phyloP scores from a whole-genome alignment of 768 basidiomycete species.

The Lentinus brumalis region DNA sequence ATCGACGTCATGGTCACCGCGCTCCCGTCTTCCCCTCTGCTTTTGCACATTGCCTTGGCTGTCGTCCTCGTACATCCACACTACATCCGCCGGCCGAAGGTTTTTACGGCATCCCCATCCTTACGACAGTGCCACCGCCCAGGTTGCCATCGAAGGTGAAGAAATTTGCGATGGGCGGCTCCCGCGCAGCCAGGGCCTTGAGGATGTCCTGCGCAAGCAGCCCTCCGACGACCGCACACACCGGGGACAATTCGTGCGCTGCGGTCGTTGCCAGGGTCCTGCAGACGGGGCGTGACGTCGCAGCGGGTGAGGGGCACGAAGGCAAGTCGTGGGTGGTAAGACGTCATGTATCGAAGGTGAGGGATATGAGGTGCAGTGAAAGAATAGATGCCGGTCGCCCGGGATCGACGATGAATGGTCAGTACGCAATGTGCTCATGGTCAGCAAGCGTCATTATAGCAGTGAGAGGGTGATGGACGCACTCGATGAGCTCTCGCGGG shows the following conservation, averaged over 20 bases:
- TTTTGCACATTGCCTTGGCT: neutral
- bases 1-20: too few species aligned
- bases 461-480: constrained; percentile 20
- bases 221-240: constrained; percentile 94
- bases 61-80: neutral
- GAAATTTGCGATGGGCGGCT: constrained; percentile 92
- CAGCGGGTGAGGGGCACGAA: neutral
- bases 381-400: neutral
- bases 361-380: neutral
- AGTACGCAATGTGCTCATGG: neutral
- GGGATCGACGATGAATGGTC: neutral
- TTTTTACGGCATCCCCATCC: constrained; percentile 44
- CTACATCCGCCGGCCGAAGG: neutral
- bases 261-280: constrained; percentile 76
- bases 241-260: constrained; percentile 84
- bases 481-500: constrained; percentile 69
- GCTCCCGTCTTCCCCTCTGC: neutral
- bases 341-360: neutral
- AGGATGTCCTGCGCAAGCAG: constrained; percentile 94
- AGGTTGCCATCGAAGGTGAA: constrained; percentile 85
- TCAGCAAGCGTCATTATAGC: neutral
- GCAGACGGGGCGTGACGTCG: neutral
- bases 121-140: constrained; percentile 71
- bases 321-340: neutral
- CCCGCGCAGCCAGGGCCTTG: constrained; percentile 86